Evolutionary conservation across 2,329 filamentous ascomycete genomes (phyloP), one percentile per base, ranked within the genome.

Genomic region (Aurifilum marmelostoma): DNA sequence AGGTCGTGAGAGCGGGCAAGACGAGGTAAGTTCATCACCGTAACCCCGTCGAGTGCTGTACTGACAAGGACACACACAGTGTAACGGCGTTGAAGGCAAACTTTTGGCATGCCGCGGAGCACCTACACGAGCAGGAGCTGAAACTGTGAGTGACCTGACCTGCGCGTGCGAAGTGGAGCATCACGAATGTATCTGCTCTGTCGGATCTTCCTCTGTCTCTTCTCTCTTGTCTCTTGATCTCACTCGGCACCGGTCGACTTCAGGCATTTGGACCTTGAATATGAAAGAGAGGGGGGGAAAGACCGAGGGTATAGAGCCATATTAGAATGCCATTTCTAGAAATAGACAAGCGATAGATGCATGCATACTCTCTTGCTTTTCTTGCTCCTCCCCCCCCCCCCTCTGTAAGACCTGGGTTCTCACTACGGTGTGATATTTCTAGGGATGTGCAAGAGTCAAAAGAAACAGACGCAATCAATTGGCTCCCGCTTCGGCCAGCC

Each of bases 41-140:
- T n/a, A n/a, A n/a, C n/a, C n/a, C 21, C 2, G 3, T 43, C 34
- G n/a, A 62, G 14, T 50, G 11, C 2, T 41, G 0, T 34, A 4
- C 12, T 29, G 27, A 66, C 68, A 58, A 61, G 63, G 58, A 37
- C 54, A 6, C 68, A 70, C 41, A 65, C 75, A 97, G 94, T 79
- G 89, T 99, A 68, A 97, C 96, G 4, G 93, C 95, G 18, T 80
- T 98, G 73, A 92, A 92, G 79, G 94, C 95, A 56, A 97, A 97
- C 79, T 99, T 97, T 79, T 94, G 92, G 87, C 93, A 95, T 78
- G 85, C 87, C 14, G 80, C 84, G 52, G 83, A 87, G 71, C 84
- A 89, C 70, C 83, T 89, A 74, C 83, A 89, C 71, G 85, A 89
- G 75, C 85, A 85, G 74, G 93, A 97, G 83, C 84, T 97, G 77